Evolutionary conservation across 2,329 filamentous ascomycete species (phyloP), one percentile per base, ranked within the genome.

Genomic region (Pyrenophora seminiperda): DNA sequence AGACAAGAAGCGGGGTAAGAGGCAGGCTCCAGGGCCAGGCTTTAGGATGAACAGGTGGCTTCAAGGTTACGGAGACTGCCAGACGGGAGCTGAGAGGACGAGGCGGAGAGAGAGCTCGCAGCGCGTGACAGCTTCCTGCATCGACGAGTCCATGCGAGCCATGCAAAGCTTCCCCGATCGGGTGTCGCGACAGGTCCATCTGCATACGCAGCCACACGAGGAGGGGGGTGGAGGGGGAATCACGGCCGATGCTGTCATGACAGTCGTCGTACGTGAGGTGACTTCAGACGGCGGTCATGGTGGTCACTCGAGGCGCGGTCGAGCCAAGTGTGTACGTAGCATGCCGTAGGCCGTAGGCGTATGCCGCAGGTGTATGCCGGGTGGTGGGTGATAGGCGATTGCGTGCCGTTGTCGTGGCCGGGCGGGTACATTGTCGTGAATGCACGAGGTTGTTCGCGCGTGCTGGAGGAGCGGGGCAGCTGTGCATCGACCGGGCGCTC

Each of bases 1-100:
- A 65, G 61, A 58, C 59, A 56, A 65, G 60, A 71, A 71, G 68
- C 68, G 69, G 69, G 70, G 69, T 72, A 70, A 62, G 54, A 62
- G 65, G 61, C 57, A 62, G 65, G 61, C 61, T 63, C 61, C 53
- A 65, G 54, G 54, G 47, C 51, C 46, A 58, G 53, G 49, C 55
- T 51, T 53, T 51, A 51, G 58, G 63, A 62, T 68, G 63, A 67
- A 65, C 65, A 68, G 67, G 68, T 69, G 66, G 70, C 67, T 72
- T 67, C 55, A 62, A 58, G 61, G 63, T 59, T 65, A 65, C 62
- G 61, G 63, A 50, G 58, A 66, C 59, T 56, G 64, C 61, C 49
- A 62, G 62, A 61, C 59, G 53, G 52, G 58, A 57, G 48, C 47
- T 43, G 20, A 56, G 50, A 58, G 61, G 63, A 59, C 61, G 62